A percentile compares a stretch with the other conserved stretches of the same genome.
Evolutionary conservation across 148 eudicot genomes (phyloP).

Genomic region (Nyssa sinensis): DNA sequence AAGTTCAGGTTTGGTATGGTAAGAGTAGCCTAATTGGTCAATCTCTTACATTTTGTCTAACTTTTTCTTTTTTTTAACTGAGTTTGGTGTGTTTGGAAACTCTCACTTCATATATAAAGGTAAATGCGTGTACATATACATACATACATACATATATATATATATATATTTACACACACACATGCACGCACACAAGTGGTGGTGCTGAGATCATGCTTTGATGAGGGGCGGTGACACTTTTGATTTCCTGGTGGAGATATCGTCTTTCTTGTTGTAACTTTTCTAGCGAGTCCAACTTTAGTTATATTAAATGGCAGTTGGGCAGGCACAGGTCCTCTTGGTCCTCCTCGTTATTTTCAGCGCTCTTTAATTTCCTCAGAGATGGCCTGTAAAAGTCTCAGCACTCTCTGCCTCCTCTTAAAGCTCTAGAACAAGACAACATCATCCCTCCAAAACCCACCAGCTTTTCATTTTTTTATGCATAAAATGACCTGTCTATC

Average conservation of each 20-base stretch:
- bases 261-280: not conserved
- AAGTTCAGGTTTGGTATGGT: too few relatives aligned
- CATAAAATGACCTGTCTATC: conserved; percentile 33
- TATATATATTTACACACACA: not conserved
- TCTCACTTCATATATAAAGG: too few relatives aligned
- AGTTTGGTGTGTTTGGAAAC: not conserved
- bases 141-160: too few relatives aligned
- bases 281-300: not conserved
- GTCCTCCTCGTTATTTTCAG: not conserved
- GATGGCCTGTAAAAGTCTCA: conserved; percentile 1
- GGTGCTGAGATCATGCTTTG: conserved; percentile 9
- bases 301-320: not conserved
- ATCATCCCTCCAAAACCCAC: conserved; percentile 28
- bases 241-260: not conserved
- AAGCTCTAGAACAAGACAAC: conserved; percentile 23
- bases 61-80: too few relatives aligned
- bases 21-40: too few relatives aligned
- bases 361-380: not conserved
- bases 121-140: too few relatives aligned
- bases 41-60: too few relatives aligned
- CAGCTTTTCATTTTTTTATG: conserved; percentile 29
- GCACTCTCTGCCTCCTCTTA: not conserved
- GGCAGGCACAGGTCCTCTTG: not conserved
- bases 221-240: not conserved
- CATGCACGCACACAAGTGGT: not conserved